A percentile compares a stretch with the other conserved stretches of the same genome.
These are phyloP conservation scores for Leccinum longicurvipes DNA, from an alignment of 768 basidiomycete species.

Conservation along the genomic window DNA sequence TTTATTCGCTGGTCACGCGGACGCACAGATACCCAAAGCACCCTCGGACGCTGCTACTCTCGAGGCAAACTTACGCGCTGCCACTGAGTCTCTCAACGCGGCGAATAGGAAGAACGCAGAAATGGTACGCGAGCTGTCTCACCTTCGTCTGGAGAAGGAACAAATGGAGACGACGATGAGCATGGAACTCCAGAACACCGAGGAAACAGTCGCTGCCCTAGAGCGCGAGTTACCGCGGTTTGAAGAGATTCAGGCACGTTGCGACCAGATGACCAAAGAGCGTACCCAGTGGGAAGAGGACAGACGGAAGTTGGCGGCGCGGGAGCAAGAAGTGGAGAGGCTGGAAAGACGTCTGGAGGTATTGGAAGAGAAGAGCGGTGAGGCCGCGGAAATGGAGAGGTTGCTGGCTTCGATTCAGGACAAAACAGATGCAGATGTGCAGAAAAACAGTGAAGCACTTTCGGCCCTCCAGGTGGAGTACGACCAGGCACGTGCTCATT, in stretches of 20 bases:
- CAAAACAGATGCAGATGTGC: slow-evolving; percentile 36
- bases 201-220: slow-evolving; percentile 59
- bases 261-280: slow-evolving; percentile 48
- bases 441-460: slow-evolving; percentile 40
- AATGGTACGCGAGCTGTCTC: slow-evolving; percentile 57
- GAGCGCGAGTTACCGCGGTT: slow-evolving; percentile 53
- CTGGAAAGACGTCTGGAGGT: slow-evolving; percentile 43
- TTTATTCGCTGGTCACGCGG: slow-evolving; percentile 78
- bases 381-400: slow-evolving; percentile 40
- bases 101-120: slow-evolving; percentile 63
- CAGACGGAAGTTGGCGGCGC: slow-evolving; percentile 35
- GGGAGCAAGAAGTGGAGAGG: slow-evolving; percentile 34
- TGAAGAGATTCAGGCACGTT: slow-evolving; percentile 45
- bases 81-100: slow-evolving; percentile 52
- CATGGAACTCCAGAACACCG: slow-evolving; percentile 63
- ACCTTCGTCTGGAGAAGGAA: slow-evolving; percentile 64
- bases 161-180: slow-evolving; percentile 62
- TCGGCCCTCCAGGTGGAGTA: slow-evolving; percentile 36
- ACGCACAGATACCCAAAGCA: slow-evolving; percentile 51
- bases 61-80: slow-evolving; percentile 63
- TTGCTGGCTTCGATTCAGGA: slow-evolving; percentile 35
- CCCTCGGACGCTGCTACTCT: slow-evolving; percentile 48
- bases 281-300: slow-evolving; percentile 51
- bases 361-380: slow-evolving; percentile 41
- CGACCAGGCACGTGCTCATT: slow-evolving; percentile 45